Conservation (phyloP, 1,284 basidiomycete genomes). For the Leccinum fuscescens region DNA sequence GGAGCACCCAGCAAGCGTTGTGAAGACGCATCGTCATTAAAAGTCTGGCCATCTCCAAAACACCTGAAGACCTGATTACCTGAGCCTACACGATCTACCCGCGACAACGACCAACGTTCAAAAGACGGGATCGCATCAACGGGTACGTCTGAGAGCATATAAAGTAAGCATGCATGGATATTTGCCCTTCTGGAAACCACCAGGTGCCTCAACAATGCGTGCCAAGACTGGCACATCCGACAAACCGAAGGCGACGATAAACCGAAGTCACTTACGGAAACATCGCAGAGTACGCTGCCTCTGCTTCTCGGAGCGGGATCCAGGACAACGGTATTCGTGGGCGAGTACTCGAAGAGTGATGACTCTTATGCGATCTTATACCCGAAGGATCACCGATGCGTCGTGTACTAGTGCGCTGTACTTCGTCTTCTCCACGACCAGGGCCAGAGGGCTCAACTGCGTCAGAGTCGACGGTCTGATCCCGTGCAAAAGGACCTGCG, state of each 20-base stretch:
- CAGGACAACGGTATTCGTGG: conserved; percentile 22
- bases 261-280: conserved; percentile 26
- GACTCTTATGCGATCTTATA: neutral
- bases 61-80: neutral
- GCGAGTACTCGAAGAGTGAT: neutral
- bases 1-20: neutral
- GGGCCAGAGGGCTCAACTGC: neutral
- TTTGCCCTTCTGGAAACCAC: neutral
- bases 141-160: neutral
- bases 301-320: conserved; percentile 29
- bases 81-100: neutral
- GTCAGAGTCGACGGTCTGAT: neutral
- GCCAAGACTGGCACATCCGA: conserved; percentile 5
- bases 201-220: neutral
- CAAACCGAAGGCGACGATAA: neutral
- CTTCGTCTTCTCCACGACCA: neutral
- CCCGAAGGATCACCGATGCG: neutral
- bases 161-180: neutral
- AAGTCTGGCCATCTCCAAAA: neutral
- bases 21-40: neutral
- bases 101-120: neutral
- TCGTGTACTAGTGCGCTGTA: neutral
- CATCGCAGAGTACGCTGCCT: conserved; percentile 27
- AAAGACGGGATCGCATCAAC: neutral
- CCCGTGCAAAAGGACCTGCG: neutral